phyloP scores from a whole-genome alignment of 345 rosid species.

The Erodium maritimum region DNA sequence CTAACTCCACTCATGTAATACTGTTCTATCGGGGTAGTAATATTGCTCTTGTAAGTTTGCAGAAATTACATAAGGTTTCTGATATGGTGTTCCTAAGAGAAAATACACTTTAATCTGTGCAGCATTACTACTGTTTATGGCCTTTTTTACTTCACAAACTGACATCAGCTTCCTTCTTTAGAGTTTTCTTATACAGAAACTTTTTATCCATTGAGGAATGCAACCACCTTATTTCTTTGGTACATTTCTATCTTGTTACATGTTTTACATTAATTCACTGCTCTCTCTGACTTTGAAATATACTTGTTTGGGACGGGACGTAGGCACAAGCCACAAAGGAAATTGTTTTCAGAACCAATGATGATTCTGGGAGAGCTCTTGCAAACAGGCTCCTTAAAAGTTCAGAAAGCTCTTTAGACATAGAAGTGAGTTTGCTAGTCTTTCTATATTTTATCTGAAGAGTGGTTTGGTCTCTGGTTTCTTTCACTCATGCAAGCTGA shows the following conservation, averaged over 20 bases:
- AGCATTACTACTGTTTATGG: neutral
- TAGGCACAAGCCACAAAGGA: constrained; percentile 27
- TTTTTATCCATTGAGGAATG: constrained; percentile 70
- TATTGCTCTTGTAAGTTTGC: too few relatives aligned
- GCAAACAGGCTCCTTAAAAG: constrained; percentile 22
- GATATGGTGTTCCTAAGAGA: neutral
- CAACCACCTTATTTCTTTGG: constrained; percentile 59
- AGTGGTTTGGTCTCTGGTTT: too few relatives aligned
- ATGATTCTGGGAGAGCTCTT: constrained; percentile 15
- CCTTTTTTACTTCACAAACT: neutral
- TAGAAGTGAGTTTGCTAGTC: constrained; percentile 26
- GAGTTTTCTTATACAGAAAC: constrained; percentile 62
- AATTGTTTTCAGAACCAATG: constrained; percentile 9
- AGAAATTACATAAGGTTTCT: too few relatives aligned
- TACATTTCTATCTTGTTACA: constrained; percentile 14
- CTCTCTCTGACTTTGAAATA: constrained; percentile 2
- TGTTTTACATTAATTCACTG: constrained; percentile 1
- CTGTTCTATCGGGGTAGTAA: neutral
- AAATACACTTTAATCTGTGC: neutral
- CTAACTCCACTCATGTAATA: constrained; percentile 2
- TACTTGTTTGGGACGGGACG: constrained; percentile 9
- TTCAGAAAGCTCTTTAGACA: constrained; percentile 19
- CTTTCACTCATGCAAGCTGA: neutral
- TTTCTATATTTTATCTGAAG: neutral
- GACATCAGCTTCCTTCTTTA: constrained; percentile 23